phyloP scores from a whole-genome alignment of 163 green algal species.

The Scenedesmus sp. region DNA sequence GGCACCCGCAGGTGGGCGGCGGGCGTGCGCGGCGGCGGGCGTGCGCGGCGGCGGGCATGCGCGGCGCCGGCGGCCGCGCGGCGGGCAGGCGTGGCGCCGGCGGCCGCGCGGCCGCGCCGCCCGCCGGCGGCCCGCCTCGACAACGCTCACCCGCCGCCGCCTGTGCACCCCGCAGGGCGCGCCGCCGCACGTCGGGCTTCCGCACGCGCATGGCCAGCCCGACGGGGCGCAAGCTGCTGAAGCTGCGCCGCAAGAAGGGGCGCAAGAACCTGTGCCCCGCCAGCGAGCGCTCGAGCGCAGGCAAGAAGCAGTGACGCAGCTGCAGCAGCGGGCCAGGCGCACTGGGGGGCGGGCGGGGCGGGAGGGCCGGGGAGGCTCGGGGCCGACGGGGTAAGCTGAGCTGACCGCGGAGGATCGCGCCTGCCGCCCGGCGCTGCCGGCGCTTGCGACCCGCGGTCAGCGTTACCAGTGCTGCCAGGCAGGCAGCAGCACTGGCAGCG shows the following conservation, averaged over 20 bases:
- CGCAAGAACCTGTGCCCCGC: conserved; percentile 82
- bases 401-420: too few relatives aligned
- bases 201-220: conserved; percentile 76
- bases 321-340: neutral
- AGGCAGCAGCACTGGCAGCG: too few relatives aligned
- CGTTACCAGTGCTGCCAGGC: too few relatives aligned
- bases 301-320: conserved; percentile 61
- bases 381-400: too few relatives aligned
- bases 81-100: neutral
- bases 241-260: conserved; percentile 80
- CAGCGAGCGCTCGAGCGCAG: conserved; percentile 50
- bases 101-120: neutral
- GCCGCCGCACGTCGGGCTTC: conserved; percentile 84
- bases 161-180: conserved; percentile 68
- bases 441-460: too few relatives aligned
- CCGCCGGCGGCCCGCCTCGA: neutral
- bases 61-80: neutral
- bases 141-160: neutral
- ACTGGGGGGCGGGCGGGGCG: too few relatives aligned
- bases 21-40: neutral
- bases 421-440: too few relatives aligned
- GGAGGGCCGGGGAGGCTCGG: too few relatives aligned
- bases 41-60: neutral
- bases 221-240: conserved; percentile 78
- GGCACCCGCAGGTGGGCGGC: conserved; percentile 71